Conservation (phyloP, 2,329 filamentous ascomycete genomes). For the Calycina herbarum region DNA sequence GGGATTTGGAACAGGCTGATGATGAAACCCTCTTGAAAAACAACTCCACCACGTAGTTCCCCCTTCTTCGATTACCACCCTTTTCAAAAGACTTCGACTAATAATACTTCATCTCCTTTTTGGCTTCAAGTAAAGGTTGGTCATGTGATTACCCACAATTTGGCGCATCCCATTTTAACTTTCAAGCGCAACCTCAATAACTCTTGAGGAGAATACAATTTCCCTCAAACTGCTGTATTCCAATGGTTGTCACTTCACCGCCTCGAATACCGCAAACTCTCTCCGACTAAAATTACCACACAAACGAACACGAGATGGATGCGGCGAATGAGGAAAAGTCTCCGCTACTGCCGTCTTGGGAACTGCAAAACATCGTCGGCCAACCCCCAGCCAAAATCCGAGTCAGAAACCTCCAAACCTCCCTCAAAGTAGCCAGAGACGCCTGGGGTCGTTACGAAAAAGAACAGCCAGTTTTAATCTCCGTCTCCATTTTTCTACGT, state of each 20-base stretch:
- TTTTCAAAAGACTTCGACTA: not conserved
- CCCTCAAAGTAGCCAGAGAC: constrained; percentile 51
- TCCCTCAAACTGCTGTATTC: not conserved
- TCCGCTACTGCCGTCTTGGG: constrained; percentile 12
- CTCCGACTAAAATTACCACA: not conserved
- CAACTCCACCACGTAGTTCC: too few relatives aligned
- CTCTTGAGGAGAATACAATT: not conserved
- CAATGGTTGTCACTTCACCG: not conserved
- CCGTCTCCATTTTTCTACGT: constrained; percentile 57
- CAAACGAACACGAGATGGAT: not conserved
- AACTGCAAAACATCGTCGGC: constrained; percentile 31
- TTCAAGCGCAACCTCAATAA: not conserved
- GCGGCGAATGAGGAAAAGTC: not conserved
- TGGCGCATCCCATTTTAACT: not conserved
- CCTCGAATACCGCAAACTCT: not conserved
- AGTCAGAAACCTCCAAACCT: constrained; percentile 61
- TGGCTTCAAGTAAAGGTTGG: not conserved
- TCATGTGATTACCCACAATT: constrained; percentile 1
- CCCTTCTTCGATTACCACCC: not conserved
- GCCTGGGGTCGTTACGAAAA: constrained; percentile 64
- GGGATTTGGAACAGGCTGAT: not conserved
- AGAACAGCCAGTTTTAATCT: constrained; percentile 62
- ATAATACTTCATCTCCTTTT: not conserved
- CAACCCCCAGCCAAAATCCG: constrained; percentile 55
- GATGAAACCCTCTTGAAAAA: too few relatives aligned